Percentiles rank a stretch among this genome's conserved stretches.
Conservation (phyloP, 73 alveolate genomes). For the Blepharisma stoltei region DNA sequence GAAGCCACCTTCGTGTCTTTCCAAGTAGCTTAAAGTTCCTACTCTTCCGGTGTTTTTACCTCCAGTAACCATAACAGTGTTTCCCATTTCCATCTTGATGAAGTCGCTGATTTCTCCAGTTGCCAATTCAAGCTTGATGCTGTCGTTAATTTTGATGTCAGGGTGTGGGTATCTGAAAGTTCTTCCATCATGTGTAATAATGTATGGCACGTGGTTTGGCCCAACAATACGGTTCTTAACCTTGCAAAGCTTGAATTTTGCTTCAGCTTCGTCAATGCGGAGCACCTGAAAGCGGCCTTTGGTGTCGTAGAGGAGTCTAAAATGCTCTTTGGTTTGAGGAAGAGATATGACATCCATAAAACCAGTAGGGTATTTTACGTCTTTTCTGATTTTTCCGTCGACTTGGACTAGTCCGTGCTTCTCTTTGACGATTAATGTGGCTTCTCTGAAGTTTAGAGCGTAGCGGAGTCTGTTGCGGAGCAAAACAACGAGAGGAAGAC, state of each 20-base stretch:
- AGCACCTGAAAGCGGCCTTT: constrained; percentile 93
- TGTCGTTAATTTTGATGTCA: constrained; percentile 84
- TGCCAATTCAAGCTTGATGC: constrained; percentile 78
- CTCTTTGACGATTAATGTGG: constrained; percentile 63
- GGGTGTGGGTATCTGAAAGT: constrained; percentile 98
- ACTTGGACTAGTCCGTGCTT: constrained; percentile 82
- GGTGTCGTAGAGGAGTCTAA: constrained; percentile 95
- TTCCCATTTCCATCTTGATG: constrained; percentile 89
- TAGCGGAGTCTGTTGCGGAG: constrained; percentile 88
- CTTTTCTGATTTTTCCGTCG: constrained; percentile 95
- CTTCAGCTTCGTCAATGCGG: constrained; percentile 86
- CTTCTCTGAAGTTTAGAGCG: constrained; percentile 90
- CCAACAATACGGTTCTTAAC: constrained; percentile 91
- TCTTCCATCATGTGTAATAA: constrained; percentile 96
- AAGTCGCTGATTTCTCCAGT: constrained; percentile 78
- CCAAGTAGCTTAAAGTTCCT: constrained; percentile 88
- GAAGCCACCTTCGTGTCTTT: constrained; percentile 94
- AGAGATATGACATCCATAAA: constrained; percentile 90
- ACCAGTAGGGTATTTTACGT: constrained; percentile 96
- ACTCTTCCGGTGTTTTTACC: constrained; percentile 95
- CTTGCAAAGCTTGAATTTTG: constrained; percentile 93
- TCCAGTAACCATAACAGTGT: constrained; percentile 70
- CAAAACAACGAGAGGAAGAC: constrained; percentile 87
- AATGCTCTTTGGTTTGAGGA: constrained; percentile 76
- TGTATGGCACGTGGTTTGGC: constrained; percentile 95